Base-by-base conservation (phyloP, 768 basidiomycete species). In the Vishniacozyma victoriae region DNA sequence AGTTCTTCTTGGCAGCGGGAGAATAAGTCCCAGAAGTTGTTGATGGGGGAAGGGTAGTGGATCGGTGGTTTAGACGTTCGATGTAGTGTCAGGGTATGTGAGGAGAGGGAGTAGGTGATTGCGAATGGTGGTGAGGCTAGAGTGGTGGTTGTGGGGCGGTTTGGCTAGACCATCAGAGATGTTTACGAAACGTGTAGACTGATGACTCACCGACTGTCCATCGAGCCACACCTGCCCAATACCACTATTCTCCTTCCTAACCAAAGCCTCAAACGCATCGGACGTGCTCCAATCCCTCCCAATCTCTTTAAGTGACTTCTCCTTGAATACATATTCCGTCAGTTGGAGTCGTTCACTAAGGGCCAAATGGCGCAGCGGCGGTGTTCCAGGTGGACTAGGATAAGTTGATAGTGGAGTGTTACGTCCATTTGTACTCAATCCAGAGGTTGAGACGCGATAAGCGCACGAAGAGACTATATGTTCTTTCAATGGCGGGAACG, bases 171-270 rank as follows among this genome's bases (percentile, higher is more conserved):
- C 15, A 13, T 3, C 41, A 43, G 23, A 49, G 53, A 27, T 38
- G 12, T 6, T 25, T 41, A 46, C 45, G 24, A 42, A 3, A 5
- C 20, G 24, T n/a, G 5, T 16, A 22, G 2, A 46, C 12, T 11
- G n/a, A 12, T 16, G 7, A 55, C 70, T 60, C 44, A 71, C 70
- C 2, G 68, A 61, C 27, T 70, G 53, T 5, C 70, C 70, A 51
- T 72, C 70, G 9, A 72, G 44, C 70, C 70, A 72, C 1, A 72
- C 50, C 22, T 64, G 57, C 11, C 66, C 70, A n/a, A 70, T 41
- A 9, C 49, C 59, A 26, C 35, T 52, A 43, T 64, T 62, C 4
- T 55, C 59, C 33, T 62, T 64, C 23, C 60, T 35, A 20, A 66
- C 37, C 3, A 67, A 40, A 4, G 37, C 19, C 35, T 69, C 60